Conservation (phyloP, 2,329 filamentous ascomycete genomes). For the Camillea tinctor region DNA sequence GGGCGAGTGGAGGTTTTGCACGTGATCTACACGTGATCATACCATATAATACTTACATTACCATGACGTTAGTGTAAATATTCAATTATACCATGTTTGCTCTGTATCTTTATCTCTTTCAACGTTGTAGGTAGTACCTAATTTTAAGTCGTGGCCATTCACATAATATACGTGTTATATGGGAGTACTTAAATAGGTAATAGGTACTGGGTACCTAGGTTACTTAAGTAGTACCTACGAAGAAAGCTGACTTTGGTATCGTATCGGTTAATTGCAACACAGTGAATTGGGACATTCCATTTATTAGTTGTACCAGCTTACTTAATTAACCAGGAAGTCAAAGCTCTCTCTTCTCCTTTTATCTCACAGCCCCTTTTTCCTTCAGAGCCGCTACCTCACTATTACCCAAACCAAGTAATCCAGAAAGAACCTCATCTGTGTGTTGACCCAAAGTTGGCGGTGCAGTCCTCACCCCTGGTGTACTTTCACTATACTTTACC, state of each 20-base stretch:
- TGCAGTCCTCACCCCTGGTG: constrained; percentile 70
- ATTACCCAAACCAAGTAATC: constrained; percentile 59
- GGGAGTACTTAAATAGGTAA: no score
- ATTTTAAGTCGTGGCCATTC: no score
- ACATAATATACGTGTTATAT: no score
- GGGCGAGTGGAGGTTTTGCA: constrained; percentile 23
- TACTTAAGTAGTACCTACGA: no score
- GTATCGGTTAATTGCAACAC: background rate
- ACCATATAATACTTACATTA: constrained; percentile 5
- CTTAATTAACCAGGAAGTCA: no score
- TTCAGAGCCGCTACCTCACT: constrained; percentile 62
- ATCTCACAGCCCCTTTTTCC: constrained; percentile 62
- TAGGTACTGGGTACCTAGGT: no score
- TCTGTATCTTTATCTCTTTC: background rate
- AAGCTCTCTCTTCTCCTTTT: background rate
- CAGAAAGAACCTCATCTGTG: constrained; percentile 71
- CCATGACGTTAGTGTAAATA: background rate
- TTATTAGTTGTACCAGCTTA: background rate
- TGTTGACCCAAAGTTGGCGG: constrained; percentile 88
- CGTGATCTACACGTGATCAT: constrained; percentile 23
- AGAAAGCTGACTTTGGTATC: background rate
- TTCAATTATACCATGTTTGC: background rate
- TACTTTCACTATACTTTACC: constrained; percentile 86
- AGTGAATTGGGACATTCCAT: background rate
- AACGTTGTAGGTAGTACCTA: no score